phyloP scores from a whole-genome alignment of 169 alveolate species.

The Babesia bigemina region DNA sequence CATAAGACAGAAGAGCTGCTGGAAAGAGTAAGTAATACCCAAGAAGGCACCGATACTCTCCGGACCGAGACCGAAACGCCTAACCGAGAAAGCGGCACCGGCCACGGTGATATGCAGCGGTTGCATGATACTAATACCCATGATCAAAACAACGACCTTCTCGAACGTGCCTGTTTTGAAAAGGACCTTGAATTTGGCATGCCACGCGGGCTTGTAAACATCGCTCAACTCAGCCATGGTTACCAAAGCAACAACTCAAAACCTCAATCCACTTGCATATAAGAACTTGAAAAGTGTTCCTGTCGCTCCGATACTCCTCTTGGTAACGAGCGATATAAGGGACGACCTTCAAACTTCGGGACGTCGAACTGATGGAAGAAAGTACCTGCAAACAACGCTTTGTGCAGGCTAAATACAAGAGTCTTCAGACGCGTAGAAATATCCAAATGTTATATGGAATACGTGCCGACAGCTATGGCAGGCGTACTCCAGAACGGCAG shows the following conservation, averaged over 20 bases:
- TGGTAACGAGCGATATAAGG: too few species aligned
- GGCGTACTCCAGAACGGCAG: too few species aligned
- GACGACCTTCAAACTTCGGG: too few species aligned
- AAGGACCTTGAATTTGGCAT: not conserved
- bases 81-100: constrained; percentile 15
- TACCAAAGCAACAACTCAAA: not conserved
- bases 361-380: too few species aligned
- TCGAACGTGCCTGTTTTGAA: not conserved
- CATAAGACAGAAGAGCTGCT: not conserved
- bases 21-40: constrained; percentile 22
- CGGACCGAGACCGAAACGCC: constrained; percentile 33
- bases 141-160: not conserved
- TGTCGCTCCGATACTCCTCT: too few species aligned
- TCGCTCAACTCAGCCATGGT: not conserved
- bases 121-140: constrained; percentile 14
- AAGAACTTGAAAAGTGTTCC: too few species aligned
- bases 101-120: constrained; percentile 13
- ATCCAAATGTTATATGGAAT: too few species aligned
- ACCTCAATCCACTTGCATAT: not conserved
- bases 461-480: too few species aligned
- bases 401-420: too few species aligned
- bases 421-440: too few species aligned
- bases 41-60: constrained; percentile 18
- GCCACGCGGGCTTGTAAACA: not conserved
- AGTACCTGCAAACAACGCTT: too few species aligned